phyloP scores from a whole-genome alignment of 257 asterid genomes.

The Solanum habrochaites region DNA sequence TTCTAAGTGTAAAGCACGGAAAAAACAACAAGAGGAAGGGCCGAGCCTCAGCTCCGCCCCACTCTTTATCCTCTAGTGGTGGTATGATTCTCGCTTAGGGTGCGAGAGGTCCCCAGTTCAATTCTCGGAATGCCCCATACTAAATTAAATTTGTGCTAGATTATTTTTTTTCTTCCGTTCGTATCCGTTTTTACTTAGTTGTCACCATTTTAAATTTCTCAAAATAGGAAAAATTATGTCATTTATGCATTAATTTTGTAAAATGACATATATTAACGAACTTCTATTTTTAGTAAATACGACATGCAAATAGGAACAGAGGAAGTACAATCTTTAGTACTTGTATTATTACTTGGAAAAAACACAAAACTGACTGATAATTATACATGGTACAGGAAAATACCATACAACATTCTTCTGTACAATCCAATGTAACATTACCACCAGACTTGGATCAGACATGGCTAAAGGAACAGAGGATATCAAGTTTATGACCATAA shows the following conservation, averaged over 20 bases:
- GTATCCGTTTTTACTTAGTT: not conserved
- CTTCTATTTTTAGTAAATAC: not conserved
- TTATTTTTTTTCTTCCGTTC: not conserved
- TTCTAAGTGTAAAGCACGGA: not conserved
- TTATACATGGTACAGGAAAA: not conserved
- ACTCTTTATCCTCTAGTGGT: too few species aligned
- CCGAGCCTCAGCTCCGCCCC: too few species aligned
- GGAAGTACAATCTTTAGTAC: not conserved
- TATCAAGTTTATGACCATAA: not conserved
- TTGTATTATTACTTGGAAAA: not conserved
- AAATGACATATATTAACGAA: too few species aligned
- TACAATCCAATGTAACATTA: not conserved
- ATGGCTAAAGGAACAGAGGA: not conserved
- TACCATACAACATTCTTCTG: not conserved
- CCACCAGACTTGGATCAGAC: not conserved
- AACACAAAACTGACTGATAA: not conserved
- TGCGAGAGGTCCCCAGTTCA: conserved; percentile 92
- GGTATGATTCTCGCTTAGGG: conserved; percentile 86
- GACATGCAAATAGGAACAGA: not conserved
- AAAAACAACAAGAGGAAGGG: too few species aligned
- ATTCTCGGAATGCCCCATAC: conserved; percentile 73
- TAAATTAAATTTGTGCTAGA: too few species aligned
- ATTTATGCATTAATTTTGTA: too few species aligned
- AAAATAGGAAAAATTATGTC: too few species aligned
- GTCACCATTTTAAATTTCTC: not conserved